These are phyloP conservation scores for Lodderomyces elongisporus DNA, from an alignment of 1,139 yeast species.

Conservation along the genomic window DNA sequence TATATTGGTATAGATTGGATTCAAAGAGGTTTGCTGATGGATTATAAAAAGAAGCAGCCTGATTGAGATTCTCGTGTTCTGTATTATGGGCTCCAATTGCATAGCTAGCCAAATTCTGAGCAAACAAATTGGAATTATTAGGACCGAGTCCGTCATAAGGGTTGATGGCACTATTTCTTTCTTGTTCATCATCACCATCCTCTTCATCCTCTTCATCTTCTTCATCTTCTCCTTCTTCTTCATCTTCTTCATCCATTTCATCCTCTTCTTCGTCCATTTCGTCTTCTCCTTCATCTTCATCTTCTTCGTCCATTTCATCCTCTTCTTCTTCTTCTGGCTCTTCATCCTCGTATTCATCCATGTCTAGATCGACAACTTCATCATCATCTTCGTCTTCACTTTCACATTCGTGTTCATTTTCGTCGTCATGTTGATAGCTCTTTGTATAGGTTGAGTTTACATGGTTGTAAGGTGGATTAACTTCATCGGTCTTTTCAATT, in stretches of 20 bases:
- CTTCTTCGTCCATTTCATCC: constrained; percentile 5
- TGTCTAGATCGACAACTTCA: constrained; percentile 10
- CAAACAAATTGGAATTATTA: too few species aligned
- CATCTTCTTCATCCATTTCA: neutral
- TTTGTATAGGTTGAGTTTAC: too few species aligned
- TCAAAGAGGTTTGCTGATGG: too few species aligned
- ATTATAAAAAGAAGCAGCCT: too few species aligned
- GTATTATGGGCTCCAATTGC: too few species aligned
- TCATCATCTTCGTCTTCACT: constrained; percentile 9
- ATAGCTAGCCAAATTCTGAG: too few species aligned
- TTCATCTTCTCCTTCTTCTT: constrained; percentile 1
- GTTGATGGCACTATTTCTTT: too few species aligned
- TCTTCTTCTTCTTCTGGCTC: constrained; percentile 12
- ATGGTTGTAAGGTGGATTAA: neutral
- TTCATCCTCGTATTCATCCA: constrained; percentile 13
- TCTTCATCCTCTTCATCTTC: constrained; percentile 1
- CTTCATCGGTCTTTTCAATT: neutral
- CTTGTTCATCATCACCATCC: too few species aligned
- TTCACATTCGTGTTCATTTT: constrained; percentile 7
- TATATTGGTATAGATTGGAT: too few species aligned
- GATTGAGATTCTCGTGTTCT: too few species aligned
- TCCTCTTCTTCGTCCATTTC: constrained; percentile 1
- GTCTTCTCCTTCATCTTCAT: constrained; percentile 1
- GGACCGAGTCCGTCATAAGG: too few species aligned
- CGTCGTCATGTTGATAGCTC: too few species aligned